Evolutionary conservation across 805 yeast genomes (phyloP), one percentile per base, ranked within the genome.

Genomic region (Ogataea parapolymorpha): DNA sequence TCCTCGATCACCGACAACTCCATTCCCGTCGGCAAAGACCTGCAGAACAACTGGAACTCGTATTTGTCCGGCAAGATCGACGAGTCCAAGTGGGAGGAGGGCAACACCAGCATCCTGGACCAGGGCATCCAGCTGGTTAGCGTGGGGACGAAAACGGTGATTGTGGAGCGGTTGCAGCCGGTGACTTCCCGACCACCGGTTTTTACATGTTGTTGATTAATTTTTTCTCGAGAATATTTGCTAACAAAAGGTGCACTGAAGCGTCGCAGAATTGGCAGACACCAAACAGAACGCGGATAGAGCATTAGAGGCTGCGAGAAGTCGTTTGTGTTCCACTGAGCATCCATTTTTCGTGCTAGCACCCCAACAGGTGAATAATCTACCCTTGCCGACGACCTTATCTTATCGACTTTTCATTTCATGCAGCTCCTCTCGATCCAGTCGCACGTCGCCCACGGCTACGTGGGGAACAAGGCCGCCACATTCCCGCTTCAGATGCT

Each of bases 401-500:
- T 37, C 39, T 35, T 35, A 37, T 37, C 40, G 8, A 13, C 8
- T n/a, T 9, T 26, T 37, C 35, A 15, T 10, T 17, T 12, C 26
- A 39, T 33, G 42, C 28, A 27, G 11, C n/a, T 77, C 0, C 64
- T 80, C 5, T 74, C 82, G 0, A 68, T 80, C 3, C 85, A 79
- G 60, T 80, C 86, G 5, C 87, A 82, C 56, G 87, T 81, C 11
- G 81, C 74, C 6, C 87, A 81, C 56, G 88, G 88, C 2, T 81
- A 80, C 49, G 88, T 82, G 26, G 88, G 88, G 0, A 80, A 80
- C 49, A 74, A 78, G 49, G 83, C 85, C 0, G 74, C 80, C 2
- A 72, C 81, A 0, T 81, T 81, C 53, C 85, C 86, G 0, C 58
- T 82, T 6, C 86, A 81, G 51, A 70, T 68, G 39, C 63, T 68